Percentiles rank a stretch among this genome's conserved stretches.
Evolutionary conservation across 2,329 filamentous ascomycete species (phyloP).

Genomic region (Botrytis porri): DNA sequence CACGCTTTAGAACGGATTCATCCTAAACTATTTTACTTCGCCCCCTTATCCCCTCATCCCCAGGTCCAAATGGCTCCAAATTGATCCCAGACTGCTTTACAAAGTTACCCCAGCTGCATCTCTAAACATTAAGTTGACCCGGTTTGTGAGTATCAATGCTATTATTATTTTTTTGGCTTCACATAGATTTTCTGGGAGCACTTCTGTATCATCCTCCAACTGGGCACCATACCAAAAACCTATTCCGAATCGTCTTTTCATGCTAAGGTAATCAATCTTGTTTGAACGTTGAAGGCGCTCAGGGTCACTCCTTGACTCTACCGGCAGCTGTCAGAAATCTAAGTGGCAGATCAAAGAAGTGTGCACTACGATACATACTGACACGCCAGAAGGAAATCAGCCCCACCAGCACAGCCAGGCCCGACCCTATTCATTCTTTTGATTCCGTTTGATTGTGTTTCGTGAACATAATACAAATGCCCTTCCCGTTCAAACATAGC

Average conservation of each 20-base stretch:
- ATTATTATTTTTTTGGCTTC: slow-evolving; percentile 19
- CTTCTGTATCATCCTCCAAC: slow-evolving; percentile 5
- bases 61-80: slow-evolving; percentile 2
- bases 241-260: background rate
- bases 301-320: slow-evolving; percentile 11
- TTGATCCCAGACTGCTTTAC: background rate
- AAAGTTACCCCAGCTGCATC: slow-evolving; percentile 15
- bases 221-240: slow-evolving; percentile 9
- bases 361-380: slow-evolving; percentile 5
- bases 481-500: slow-evolving; percentile 36
- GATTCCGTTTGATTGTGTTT: slow-evolving; percentile 7
- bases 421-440: slow-evolving; percentile 18
- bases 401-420: slow-evolving; percentile 22
- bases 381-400: slow-evolving; percentile 9
- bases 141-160: slow-evolving; percentile 17
- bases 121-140: slow-evolving; percentile 13
- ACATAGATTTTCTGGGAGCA: background rate
- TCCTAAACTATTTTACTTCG: slow-evolving; percentile 18
- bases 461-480: slow-evolving; percentile 33
- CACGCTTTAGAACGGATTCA: slow-evolving; percentile 1
- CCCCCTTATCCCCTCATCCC: slow-evolving; percentile 11
- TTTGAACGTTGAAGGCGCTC: slow-evolving; percentile 12
- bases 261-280: slow-evolving; percentile 16
- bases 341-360: slow-evolving; percentile 10
- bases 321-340: slow-evolving; percentile 13